Evolutionary conservation across 768 basidiomycete species (phyloP), one percentile per base, ranked within the genome.

Genomic region (Antrodiella citrinella): DNA sequence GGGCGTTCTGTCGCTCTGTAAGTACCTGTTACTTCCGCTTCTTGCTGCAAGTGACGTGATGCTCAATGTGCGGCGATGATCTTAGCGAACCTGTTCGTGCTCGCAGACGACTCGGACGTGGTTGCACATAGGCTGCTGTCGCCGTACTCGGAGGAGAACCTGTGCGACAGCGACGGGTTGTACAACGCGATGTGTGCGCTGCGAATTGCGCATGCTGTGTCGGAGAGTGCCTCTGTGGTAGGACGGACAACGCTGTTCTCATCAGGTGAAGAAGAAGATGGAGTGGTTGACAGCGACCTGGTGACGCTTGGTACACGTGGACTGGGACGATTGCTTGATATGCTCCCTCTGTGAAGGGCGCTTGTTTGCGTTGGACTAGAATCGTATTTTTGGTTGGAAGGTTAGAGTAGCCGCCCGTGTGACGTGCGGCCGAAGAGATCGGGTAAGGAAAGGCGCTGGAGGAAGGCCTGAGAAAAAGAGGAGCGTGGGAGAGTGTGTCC

Each of bases 1-100:
- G 53, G 77, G 77, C 23, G 65, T 76, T 21, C 61, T 78, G 49
- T 65, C 70, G 45, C 58, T 76, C 26, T 63, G 76, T 75, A 59
- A 46, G 74, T 67, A 51, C 30, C 30, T 35, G 7, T 35, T 35
- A 7, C 30, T 7, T 35, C 30, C 30, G 15, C 30, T 35, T 35
- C 30, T 35, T 35, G 15, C 30, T 48, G 51, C 48, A 49, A 48
- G 9, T 35, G 40, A 11, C n/a, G 20, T 12, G 26, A 23, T 39
- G 41, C 22, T 25, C 44, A 30, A 15, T 35, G 7, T 35, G 30
- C 30, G 30, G 30, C 15, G 30, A 35, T 35, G 15, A 35, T 15
- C 30, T n/a, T n/a, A 35, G 30, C 50, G 5, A 21, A 19, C 40
- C n/a, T 46, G 13, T 51, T 51, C 26, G 18, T 26, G 30, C 7